Evolutionary conservation across 331 rosid genomes (phyloP), one percentile per base, ranked within the genome.

Genomic region (Acacia pycnantha): DNA sequence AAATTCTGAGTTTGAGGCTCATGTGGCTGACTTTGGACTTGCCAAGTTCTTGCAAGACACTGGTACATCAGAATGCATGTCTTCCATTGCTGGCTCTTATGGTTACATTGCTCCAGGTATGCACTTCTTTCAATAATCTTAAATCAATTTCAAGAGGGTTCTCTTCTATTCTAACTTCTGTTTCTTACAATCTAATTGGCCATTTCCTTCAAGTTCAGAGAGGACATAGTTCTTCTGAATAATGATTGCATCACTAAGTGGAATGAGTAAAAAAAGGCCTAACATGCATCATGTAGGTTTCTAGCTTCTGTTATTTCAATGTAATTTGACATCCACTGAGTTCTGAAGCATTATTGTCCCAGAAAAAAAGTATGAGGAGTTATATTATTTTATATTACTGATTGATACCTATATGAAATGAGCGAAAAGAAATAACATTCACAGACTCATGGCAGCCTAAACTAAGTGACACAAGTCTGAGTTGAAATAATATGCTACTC

Each of bases 51-150:
- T 93, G 88, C 93, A 84, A 41, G 97, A 90, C 77, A 82, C 89
- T 48, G 97, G 92, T 4, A 80, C 94, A 19, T 93, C 97, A 27
- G 93, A 93, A 80, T 93, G 94, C 88, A 93, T 93, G 97, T 93
- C 97, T 75, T 94, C 97, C 69, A 90, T 93, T 82, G 97, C 96
- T 59, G 97, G 97, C 31, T 93, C 97, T 35, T 93, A 93, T 50
- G 97, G 97, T 81, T 93, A 93, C 27, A 93, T 93, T 27, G 97
- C 97, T 88, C 97, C 97, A 87, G 97, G 97, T 93, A 74, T 56
- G 87, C 88, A 9, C 10, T 70, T 70, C 33, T 37, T 75, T 77
- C 58, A 43, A 72, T 29, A 27, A 64, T 64, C 22, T 51, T 16
- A 65, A 61, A 65, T 65, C 22, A 65, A 6, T 65, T 31, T 16